Evolutionary conservation across 1,284 basidiomycete genomes (phyloP).

Genomic region (Waitea zeae): DNA sequence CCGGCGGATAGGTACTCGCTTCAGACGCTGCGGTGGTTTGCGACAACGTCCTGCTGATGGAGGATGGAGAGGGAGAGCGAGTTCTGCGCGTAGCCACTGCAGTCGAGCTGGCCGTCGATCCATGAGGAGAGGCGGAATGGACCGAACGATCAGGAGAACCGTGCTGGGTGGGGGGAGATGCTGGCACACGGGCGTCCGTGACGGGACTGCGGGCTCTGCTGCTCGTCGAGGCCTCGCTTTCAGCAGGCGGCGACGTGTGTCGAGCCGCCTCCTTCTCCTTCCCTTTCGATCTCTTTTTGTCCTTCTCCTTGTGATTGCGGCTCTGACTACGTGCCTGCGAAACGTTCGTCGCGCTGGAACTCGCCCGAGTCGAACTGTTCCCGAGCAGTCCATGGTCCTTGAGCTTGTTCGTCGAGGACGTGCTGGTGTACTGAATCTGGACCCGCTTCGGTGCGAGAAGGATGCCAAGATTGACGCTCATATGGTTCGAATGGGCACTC

Average conservation of each 20-base stretch:
- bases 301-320: not conserved
- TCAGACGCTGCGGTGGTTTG: not conserved
- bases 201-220: no score
- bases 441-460: conserved; percentile 53
- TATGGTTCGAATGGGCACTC: conserved; percentile 12
- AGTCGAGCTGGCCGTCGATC: not conserved
- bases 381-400: conserved; percentile 49
- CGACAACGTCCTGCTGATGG: conserved; percentile 5
- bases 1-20: no score
- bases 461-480: conserved; percentile 29
- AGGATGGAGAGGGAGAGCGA: conserved; percentile 7
- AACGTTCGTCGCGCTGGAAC: not conserved
- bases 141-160: no score
- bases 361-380: conserved; percentile 11
- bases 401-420: conserved; percentile 52
- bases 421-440: conserved; percentile 61
- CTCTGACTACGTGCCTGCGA: not conserved
- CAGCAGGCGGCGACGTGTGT: no score
- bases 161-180: no score
- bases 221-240: no score
- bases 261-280: not conserved
- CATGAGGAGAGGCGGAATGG: no score
- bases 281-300: not conserved
- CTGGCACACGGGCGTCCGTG: no score
- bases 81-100: conserved; percentile 3